Base-by-base conservation (phyloP, 306 rosid species). In the Adenanthera pavonina region DNA sequence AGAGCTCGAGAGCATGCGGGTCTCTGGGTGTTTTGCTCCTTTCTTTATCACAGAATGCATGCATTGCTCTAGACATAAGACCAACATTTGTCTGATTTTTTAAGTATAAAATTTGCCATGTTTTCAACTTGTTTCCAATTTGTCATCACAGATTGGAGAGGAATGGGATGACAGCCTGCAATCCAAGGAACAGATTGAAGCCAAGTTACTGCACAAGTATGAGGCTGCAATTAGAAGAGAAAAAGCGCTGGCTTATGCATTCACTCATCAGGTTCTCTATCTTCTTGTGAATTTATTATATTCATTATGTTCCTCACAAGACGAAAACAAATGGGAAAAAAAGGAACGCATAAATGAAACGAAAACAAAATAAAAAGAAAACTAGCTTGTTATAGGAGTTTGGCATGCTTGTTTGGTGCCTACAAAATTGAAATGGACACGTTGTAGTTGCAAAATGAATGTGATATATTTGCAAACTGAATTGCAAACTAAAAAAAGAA, bases 91-190 rank as follows among this genome's bases (percentile, higher is more conserved):
- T 76, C 70, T 67, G 44, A 44, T 41, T 35, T 61, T 77, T 73
- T 67, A 59, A 68, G 25, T 33, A 79, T 69, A 48, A 76, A n/a
- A 51, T 75, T 81, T 74, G 75, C 51, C 56, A 60, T 51, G 80
- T 7, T 40, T 54, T 79, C 81, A 78, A 86, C 75, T 69, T 52
- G 57, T 80, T 51, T 59, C 74, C 52, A 75, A 73, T 77, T 74
- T 64, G 3, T 75, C 84, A 69, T 70, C 25, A 81, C 90, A 96
- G 99, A 90, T 92, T 80, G 99, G 91, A 71, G 99, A 93, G 88
- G 97, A 92, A 87, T 96, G 99, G 99, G 99, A 96, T 87, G 94
- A 89, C 86, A 96, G 98, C 91, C 33, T 89, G 40, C 98, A 93
- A 84, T 96, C 99, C 47, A 96, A 92, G 88, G 99, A 93, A 83